phyloP scores from a whole-genome alignment of 345 rosid genomes.

The Gossypium mustelinum region DNA sequence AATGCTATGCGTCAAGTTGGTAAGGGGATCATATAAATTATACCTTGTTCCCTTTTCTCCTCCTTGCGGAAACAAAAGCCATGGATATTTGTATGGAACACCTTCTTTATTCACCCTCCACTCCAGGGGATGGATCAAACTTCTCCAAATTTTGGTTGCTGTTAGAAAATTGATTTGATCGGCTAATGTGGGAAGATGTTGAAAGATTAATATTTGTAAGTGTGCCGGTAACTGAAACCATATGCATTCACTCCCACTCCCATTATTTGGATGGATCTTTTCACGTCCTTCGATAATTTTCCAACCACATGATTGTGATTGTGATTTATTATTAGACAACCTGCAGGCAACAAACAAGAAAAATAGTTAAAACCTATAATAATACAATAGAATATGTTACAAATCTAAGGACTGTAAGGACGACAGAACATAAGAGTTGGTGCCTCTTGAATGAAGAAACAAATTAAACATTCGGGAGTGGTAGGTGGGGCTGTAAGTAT shows the following conservation, averaged over 20 bases:
- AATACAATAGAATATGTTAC: too few species aligned
- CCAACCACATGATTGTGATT: too few species aligned
- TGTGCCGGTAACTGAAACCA: background rate
- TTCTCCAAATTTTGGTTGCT: background rate
- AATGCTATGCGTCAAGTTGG: background rate
- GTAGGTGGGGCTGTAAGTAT: too few species aligned
- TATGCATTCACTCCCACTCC: background rate
- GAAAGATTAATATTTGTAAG: background rate
- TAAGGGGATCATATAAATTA: background rate
- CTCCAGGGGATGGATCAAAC: background rate
- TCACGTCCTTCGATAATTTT: too few species aligned
- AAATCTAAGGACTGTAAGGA: too few species aligned
- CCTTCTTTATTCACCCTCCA: background rate
- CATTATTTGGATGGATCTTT: too few species aligned
- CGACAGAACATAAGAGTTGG: too few species aligned
- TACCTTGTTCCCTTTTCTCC: background rate
- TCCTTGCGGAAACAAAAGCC: background rate
- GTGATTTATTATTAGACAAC: too few species aligned
- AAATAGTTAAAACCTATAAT: too few species aligned
- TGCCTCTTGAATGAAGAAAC: too few species aligned
- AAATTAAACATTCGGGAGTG: too few species aligned
- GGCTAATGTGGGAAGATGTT: background rate
- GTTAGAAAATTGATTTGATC: background rate
- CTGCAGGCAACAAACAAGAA: too few species aligned
- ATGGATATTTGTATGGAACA: background rate